Percentiles rank a stretch among this genome's conserved stretches.
Evolutionary conservation across 495 filamentous ascomycete species (phyloP).

Genomic region (Lasiosphaeria ovina): DNA sequence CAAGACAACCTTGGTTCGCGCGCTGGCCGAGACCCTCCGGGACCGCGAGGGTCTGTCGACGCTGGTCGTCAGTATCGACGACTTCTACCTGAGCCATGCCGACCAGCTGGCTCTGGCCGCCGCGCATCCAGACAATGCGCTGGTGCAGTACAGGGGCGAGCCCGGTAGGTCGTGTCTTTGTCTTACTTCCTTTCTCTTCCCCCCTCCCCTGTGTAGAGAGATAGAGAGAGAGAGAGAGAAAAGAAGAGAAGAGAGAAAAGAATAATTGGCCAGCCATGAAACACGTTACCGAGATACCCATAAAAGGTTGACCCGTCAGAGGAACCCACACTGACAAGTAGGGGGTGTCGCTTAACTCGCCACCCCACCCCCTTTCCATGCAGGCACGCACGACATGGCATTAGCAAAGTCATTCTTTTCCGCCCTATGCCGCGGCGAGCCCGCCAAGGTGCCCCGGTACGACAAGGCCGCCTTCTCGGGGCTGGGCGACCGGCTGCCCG

Average conservation of each 20-base stretch:
- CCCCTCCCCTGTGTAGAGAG: neutral
- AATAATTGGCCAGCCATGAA: too few relatives aligned
- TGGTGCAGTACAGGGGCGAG: slow-evolving; percentile 81
- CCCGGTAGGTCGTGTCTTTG: slow-evolving; percentile 45
- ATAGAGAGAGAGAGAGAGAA: neutral
- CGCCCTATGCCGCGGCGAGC: slow-evolving; percentile 51
- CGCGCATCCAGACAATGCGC: slow-evolving; percentile 63
- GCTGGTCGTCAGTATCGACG: slow-evolving; percentile 82
- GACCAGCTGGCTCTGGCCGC: slow-evolving; percentile 68
- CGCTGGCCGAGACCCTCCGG: slow-evolving; percentile 63
- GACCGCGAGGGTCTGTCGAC: slow-evolving; percentile 67
- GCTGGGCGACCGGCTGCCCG: slow-evolving; percentile 70
- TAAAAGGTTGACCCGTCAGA: too few relatives aligned
- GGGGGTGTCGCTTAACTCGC: neutral
- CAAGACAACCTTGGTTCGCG: slow-evolving; percentile 82
- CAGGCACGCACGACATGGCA: slow-evolving; percentile 77
- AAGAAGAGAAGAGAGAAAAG: too few relatives aligned
- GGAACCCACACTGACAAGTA: neutral
- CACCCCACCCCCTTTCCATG: neutral
- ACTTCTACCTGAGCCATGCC: slow-evolving; percentile 77
- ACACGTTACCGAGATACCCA: too few relatives aligned
- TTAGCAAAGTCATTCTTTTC: slow-evolving; percentile 63
- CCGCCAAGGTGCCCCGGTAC: slow-evolving; percentile 70
- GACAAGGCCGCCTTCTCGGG: slow-evolving; percentile 79
- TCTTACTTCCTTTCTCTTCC: neutral